These are phyloP conservation scores for Biscutella laevigata DNA, from an alignment of 441 rosid genomes.

Conservation along the genomic window DNA sequence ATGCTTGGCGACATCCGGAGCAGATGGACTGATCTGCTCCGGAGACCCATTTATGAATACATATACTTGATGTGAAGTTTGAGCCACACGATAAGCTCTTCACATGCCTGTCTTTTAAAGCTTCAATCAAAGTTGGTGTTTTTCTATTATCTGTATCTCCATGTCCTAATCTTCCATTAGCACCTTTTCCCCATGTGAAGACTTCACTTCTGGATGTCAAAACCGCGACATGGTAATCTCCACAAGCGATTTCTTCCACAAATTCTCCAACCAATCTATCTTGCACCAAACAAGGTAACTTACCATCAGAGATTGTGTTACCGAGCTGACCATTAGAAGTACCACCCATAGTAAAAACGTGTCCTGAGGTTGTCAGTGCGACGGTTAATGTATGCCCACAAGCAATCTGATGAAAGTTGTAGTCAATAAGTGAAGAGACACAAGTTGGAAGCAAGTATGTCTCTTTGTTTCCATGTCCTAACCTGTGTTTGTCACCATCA, in stretches of 20 bases:
- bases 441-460: conserved; percentile 70
- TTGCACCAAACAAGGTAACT: conserved; percentile 64
- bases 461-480: conserved; percentile 86
- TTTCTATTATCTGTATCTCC: conserved; percentile 71
- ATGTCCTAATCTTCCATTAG: conserved; percentile 82
- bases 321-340: conserved; percentile 68
- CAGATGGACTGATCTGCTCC: conserved; percentile 87
- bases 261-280: conserved; percentile 78
- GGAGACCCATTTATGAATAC: conserved; percentile 87
- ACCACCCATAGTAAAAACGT: conserved; percentile 83
- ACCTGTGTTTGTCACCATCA: conserved; percentile 75
- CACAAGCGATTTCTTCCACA: conserved; percentile 83
- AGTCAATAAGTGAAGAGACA: conserved; percentile 72
- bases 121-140: conserved; percentile 66
- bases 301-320: conserved; percentile 58
- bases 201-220: conserved; percentile 87
- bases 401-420: conserved; percentile 75
- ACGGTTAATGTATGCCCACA: conserved; percentile 77
- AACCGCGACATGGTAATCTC: conserved; percentile 71
- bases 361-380: conserved; percentile 86
- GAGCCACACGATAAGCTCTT: conserved; percentile 84
- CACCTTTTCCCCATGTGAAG: conserved; percentile 87
- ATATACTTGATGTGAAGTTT: conserved; percentile 79
- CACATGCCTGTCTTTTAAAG: conserved; percentile 65
- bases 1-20: conserved; percentile 81